Evolutionary conservation across 805 yeast species (phyloP).

Genomic region (Wickerhamiella dianesei): DNA sequence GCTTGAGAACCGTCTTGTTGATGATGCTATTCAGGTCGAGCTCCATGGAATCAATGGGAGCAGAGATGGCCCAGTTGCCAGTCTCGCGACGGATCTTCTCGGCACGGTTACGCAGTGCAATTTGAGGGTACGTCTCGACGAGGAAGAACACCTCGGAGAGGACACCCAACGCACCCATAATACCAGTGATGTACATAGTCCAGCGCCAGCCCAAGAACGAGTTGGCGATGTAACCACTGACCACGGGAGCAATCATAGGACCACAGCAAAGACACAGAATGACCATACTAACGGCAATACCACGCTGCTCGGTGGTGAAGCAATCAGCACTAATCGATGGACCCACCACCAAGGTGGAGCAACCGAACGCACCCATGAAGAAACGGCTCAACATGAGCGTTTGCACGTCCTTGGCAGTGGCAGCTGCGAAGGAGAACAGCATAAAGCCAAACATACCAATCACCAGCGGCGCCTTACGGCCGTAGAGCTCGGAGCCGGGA

Average conservation of each 20-base stretch:
- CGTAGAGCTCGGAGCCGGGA: constrained; percentile 39
- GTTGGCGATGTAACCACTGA: constrained; percentile 30
- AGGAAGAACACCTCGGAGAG: constrained; percentile 27
- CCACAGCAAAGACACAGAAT: constrained; percentile 35
- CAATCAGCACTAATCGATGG: constrained; percentile 51
- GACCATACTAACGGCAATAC: constrained; percentile 39
- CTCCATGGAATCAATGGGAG: constrained; percentile 67
- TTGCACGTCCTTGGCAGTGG: constrained; percentile 37
- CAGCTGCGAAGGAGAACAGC: constrained; percentile 37
- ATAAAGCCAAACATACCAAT: constrained; percentile 22
- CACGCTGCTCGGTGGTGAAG: constrained; percentile 38
- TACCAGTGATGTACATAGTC: constrained; percentile 39
- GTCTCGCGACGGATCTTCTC: constrained; percentile 55
- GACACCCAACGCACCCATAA: constrained; percentile 27
- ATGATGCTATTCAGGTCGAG: constrained; percentile 45
- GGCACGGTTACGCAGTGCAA: constrained; percentile 54
- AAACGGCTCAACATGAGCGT: constrained; percentile 42
- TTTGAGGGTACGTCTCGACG: constrained; percentile 29
- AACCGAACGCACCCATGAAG: constrained; percentile 46
- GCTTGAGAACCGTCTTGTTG: constrained; percentile 52
- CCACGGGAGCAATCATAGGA: constrained; percentile 35
- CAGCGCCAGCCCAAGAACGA: constrained; percentile 40
- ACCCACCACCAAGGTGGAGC: constrained; percentile 45
- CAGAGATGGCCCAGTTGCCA: constrained; percentile 72
- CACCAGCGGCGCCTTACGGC: constrained; percentile 37